These are phyloP conservation scores for Acanthamoeba castellanii DNA, from an alignment of 208 protist genomes.

Conservation along the genomic window DNA sequence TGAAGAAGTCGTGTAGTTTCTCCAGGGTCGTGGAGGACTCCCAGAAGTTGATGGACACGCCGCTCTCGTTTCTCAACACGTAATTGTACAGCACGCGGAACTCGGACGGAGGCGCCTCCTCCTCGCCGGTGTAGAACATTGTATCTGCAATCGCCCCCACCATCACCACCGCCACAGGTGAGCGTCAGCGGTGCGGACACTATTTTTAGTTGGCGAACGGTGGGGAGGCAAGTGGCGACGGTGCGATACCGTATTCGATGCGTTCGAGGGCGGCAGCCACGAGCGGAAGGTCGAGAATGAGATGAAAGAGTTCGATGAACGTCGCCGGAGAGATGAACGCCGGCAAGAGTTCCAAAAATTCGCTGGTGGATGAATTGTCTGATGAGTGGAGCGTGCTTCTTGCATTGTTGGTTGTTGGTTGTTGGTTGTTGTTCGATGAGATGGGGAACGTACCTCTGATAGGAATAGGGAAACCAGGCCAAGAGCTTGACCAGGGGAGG, in stretches of 20 bases:
- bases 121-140: conserved; percentile 18
- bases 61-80: conserved; percentile 80
- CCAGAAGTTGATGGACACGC: conserved; percentile 82
- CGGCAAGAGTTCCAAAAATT: conserved; percentile 80
- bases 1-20: conserved; percentile 40
- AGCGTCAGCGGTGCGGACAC: too few species aligned
- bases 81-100: conserved; percentile 82
- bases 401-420: neutral
- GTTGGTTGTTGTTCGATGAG: neutral
- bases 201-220: too few species aligned
- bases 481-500: conserved; percentile 79
- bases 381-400: neutral
- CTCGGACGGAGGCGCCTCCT: conserved; percentile 76
- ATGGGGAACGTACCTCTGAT: neutral
- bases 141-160: neutral
- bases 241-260: conserved; percentile 12
- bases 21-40: conserved; percentile 47
- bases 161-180: neutral
- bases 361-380: neutral
- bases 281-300: conserved; percentile 77
- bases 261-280: conserved; percentile 77
- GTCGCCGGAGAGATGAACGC: conserved; percentile 71
- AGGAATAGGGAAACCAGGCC: conserved; percentile 77
- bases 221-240: neutral
- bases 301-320: conserved; percentile 80